Percentiles rank a stretch among this genome's conserved stretches.
phyloP scores from a whole-genome alignment of 768 basidiomycete genomes.

The Leucocoprinus birnbaumii region DNA sequence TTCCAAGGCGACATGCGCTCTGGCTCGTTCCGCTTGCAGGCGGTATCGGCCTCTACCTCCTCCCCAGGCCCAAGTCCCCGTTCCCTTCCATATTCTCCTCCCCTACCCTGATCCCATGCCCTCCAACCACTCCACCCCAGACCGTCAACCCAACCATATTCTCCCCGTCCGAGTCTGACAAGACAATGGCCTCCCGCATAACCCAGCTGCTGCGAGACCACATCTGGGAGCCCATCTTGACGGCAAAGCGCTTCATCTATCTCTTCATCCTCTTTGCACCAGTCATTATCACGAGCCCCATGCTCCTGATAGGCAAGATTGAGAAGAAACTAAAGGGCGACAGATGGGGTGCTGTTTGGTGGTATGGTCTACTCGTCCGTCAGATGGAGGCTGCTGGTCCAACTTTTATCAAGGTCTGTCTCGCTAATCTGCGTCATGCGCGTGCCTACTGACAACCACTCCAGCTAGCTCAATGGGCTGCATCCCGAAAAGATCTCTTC shows the following conservation, averaged over 20 bases:
- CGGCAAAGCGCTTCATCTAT: slow-evolving; percentile 77
- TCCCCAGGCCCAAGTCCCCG: slow-evolving; percentile 38
- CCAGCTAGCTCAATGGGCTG: slow-evolving; percentile 98
- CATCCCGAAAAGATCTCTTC: slow-evolving; percentile 91
- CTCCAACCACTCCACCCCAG: slow-evolving; percentile 16
- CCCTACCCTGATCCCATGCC: slow-evolving; percentile 42
- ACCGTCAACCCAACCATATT: slow-evolving; percentile 38
- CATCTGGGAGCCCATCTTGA: slow-evolving; percentile 85
- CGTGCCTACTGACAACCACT: slow-evolving; percentile 13
- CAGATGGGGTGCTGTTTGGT: slow-evolving; percentile 94
- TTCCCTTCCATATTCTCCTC: slow-evolving; percentile 44
- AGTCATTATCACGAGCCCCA: slow-evolving; percentile 79
- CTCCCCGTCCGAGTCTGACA: slow-evolving; percentile 67
- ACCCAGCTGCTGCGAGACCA: slow-evolving; percentile 45
- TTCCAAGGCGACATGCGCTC: slow-evolving; percentile 25
- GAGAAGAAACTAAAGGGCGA: slow-evolving; percentile 62
- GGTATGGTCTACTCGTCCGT: slow-evolving; percentile 86
- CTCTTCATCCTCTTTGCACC: slow-evolving; percentile 85
- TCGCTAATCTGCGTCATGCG: slow-evolving; percentile 2
- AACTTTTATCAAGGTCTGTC: slow-evolving; percentile 88
- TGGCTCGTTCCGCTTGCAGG: slow-evolving; percentile 61
- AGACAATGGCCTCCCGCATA: slow-evolving; percentile 43
- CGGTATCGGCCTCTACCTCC: slow-evolving; percentile 48
- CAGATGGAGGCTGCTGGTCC: slow-evolving; percentile 96
- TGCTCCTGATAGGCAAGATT: slow-evolving; percentile 70